Conservation (phyloP, 2,329 filamentous ascomycete species). For the Venturia pyrina region DNA sequence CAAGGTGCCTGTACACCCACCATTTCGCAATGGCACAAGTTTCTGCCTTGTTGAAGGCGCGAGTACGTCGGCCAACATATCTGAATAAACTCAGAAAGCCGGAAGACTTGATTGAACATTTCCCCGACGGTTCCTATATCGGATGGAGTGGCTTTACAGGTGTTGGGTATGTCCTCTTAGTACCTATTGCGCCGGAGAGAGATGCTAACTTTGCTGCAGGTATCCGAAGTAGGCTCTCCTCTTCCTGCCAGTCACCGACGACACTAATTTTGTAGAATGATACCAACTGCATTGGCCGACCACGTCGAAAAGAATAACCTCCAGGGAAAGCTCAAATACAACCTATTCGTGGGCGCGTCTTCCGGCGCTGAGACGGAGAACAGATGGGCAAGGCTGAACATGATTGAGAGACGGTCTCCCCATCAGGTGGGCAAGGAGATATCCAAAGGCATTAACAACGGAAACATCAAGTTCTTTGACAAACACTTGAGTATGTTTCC, state of each 20-base stretch:
- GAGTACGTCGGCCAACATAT: constrained; percentile 65
- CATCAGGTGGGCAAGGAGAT: constrained; percentile 90
- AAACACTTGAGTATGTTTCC: constrained; percentile 94
- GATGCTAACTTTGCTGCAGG: constrained; percentile 51
- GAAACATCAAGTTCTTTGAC: constrained; percentile 84
- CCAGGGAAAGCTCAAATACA: constrained; percentile 76
- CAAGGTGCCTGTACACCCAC: background rate
- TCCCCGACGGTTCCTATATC: constrained; percentile 77
- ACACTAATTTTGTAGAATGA: constrained; percentile 38
- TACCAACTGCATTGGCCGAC: constrained; percentile 74
- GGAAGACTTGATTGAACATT: constrained; percentile 69
- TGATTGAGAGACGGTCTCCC: constrained; percentile 77
- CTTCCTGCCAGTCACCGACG: background rate
- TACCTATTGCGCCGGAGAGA: background rate
- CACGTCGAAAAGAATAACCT: constrained; percentile 81
- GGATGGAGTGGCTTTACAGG: constrained; percentile 85
- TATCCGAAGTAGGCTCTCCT: constrained; percentile 63
- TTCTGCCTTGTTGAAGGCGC: constrained; percentile 65
- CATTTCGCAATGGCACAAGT: constrained; percentile 36
- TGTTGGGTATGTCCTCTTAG: background rate
- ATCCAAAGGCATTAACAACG: constrained; percentile 80
- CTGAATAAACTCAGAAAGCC: constrained; percentile 70
- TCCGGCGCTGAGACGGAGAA: constrained; percentile 86
- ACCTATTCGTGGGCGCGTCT: constrained; percentile 80
- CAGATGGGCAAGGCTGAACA: constrained; percentile 78